Base-by-base conservation (phyloP, 2,329 filamentous ascomycete genomes). In the Mycogone perniciosa region DNA sequence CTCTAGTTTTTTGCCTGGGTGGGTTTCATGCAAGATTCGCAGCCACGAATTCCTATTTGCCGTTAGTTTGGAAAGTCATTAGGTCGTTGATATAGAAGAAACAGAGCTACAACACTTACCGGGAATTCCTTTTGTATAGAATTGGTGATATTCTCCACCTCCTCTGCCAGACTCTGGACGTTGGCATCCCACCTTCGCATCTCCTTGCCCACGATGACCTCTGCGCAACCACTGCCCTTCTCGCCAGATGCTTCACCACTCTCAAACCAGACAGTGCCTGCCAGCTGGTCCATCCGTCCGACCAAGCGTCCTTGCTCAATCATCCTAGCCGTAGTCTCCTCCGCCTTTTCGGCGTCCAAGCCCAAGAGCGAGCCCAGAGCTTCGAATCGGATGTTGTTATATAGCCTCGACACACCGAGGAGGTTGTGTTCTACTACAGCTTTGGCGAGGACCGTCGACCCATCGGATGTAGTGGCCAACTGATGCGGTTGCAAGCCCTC, bases 351-450 rank as follows among this genome's bases (percentile, higher is more conserved):
- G 0, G 81, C 82, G 52, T 88, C 82, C 4, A 96, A 76, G 0
- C 88, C 90, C 10, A 99, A 74, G 35, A 96, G 77, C 37, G 77
- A 72, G 0, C 85, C 93, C 1, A 99, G 76, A 29, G 84, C 84
- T 51, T 87, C 84, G 58, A 89, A 84, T 4, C 77, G 76, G 55
- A 92, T 91, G 64, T 92, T 92, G 60, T 76, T 81, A 67, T 90
- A 93, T 11, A 93, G 72, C 44, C 82, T 80, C 42, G 89, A 96
- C 2, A 86, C 88, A 20, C 86, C 90, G 26, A 96, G 82, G 11
- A 99, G 76, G 66, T 99, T 99, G 72, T 99, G 93, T 71, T 99
- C 93, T 13, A 96, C 84, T 7, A 99, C 89, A 6, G 93, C 93
- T 67, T 89, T 92, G 61, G 89, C 88, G 34, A 99, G 79, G 4